These are phyloP conservation scores for Citropsis articulata DNA, from an alignment of 345 rosid genomes.

Conservation along the genomic window DNA sequence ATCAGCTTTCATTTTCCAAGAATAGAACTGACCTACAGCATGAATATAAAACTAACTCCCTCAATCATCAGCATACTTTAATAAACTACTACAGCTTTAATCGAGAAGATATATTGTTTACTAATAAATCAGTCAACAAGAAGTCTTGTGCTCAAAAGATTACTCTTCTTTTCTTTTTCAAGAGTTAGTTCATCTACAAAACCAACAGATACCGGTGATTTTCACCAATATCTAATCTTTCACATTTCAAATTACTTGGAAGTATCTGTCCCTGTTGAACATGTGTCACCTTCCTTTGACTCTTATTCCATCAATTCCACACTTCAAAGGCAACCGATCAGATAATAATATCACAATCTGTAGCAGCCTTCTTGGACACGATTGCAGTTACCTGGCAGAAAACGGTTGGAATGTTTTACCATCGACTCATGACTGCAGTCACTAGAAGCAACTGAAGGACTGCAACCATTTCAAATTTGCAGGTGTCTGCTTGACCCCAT, in stretches of 20 bases:
- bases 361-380: not conserved
- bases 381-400: not conserved
- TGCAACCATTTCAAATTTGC: not conserved
- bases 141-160: not conserved
- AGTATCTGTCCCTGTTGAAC: not conserved
- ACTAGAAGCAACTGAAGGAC: not conserved
- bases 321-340: not conserved
- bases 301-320: not conserved
- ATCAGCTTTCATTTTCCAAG: not conserved
- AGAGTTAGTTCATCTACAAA: not conserved
- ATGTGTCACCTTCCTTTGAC: not conserved
- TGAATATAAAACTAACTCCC: not conserved
- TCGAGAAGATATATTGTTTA: not conserved
- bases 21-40: not conserved
- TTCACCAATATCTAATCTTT: slow-evolving; percentile 6
- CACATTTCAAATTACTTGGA: not conserved
- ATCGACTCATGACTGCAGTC: not conserved
- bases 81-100: not conserved
- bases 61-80: not conserved
- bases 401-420: not conserved
- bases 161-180: too few species aligned
- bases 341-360: not conserved
- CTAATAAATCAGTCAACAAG: not conserved
- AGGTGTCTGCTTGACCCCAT: not conserved
- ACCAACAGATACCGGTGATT: not conserved